These are phyloP conservation scores for Boletus pseudopeckii DNA, from an alignment of 768 basidiomycete genomes.

Conservation along the genomic window DNA sequence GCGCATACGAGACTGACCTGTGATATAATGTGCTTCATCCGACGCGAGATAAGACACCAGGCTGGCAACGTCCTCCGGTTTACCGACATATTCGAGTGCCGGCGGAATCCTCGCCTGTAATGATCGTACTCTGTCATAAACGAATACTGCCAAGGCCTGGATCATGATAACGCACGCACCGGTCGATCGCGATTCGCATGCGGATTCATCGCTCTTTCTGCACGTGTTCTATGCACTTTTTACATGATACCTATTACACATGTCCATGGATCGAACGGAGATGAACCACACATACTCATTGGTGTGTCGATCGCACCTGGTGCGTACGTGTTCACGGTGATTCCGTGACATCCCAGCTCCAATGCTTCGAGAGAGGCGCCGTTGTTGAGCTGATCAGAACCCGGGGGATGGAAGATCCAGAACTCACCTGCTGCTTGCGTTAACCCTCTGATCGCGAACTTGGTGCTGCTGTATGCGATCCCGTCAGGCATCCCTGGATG, in stretches of 20 bases:
- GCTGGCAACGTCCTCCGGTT: not conserved
- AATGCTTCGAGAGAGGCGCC: slow-evolving; percentile 23
- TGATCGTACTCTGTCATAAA: not conserved
- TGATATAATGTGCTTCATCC: not conserved
- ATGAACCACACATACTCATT: slow-evolving; percentile 13
- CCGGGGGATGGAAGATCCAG: not conserved
- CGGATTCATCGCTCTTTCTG: not conserved
- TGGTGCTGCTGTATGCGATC: not conserved
- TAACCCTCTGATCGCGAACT: slow-evolving; percentile 24
- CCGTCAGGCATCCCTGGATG: too few species aligned
- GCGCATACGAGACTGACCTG: not conserved
- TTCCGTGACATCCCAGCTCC: slow-evolving; percentile 37
- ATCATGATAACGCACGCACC: not conserved
- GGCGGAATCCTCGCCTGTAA: not conserved
- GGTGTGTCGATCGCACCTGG: slow-evolving; percentile 11
- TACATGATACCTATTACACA: not conserved
- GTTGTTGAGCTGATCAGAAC: not conserved
- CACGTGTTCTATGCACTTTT: not conserved
- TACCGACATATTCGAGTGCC: too few species aligned
- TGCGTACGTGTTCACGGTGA: slow-evolving; percentile 43
- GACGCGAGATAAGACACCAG: not conserved
- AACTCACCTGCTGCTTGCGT: slow-evolving; percentile 20
- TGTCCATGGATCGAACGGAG: not conserved
- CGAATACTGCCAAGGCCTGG: not conserved
- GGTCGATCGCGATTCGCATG: not conserved